A percentile compares a stretch with the other conserved stretches of the same genome.
Conservation (phyloP, 257 asterid genomes). For the Fraxinus cuspidata region DNA sequence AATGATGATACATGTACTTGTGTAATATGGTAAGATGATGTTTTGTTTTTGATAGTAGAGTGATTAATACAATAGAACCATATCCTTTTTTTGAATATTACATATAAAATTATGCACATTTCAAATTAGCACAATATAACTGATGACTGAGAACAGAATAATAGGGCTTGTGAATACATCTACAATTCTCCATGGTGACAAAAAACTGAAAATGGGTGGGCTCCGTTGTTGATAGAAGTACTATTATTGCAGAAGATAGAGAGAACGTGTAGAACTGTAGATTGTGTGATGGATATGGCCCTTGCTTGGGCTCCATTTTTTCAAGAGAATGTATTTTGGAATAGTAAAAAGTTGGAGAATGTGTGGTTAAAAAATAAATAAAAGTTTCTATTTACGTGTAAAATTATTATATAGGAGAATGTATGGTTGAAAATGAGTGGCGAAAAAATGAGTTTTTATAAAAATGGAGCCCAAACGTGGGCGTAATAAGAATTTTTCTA, state of each 20-base stretch:
- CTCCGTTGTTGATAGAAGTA: neutral
- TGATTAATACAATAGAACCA: neutral
- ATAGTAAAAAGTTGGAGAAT: too few species aligned
- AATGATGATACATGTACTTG: neutral
- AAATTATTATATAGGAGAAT: too few species aligned
- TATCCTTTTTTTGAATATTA: neutral
- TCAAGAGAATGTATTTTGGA: too few species aligned
- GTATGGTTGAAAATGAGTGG: too few species aligned
- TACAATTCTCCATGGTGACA: slow-evolving; percentile 9
- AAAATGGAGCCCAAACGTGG: too few species aligned
- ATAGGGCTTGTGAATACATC: neutral
- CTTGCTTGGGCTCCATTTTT: too few species aligned
- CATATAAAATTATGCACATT: neutral
- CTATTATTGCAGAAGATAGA: neutral
- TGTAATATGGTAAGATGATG: neutral
- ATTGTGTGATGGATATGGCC: neutral
- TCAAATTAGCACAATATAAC: neutral
- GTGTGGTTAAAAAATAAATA: too few species aligned
- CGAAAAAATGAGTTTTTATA: too few species aligned
- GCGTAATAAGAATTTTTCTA: neutral
- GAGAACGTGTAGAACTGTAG: neutral
- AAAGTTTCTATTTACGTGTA: too few species aligned
- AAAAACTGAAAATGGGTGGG: slow-evolving; percentile 1
- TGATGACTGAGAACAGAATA: neutral
- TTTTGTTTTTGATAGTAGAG: neutral